Base-by-base conservation (phyloP, 768 basidiomycete genomes). In the Pleurotus cornucopiae region DNA sequence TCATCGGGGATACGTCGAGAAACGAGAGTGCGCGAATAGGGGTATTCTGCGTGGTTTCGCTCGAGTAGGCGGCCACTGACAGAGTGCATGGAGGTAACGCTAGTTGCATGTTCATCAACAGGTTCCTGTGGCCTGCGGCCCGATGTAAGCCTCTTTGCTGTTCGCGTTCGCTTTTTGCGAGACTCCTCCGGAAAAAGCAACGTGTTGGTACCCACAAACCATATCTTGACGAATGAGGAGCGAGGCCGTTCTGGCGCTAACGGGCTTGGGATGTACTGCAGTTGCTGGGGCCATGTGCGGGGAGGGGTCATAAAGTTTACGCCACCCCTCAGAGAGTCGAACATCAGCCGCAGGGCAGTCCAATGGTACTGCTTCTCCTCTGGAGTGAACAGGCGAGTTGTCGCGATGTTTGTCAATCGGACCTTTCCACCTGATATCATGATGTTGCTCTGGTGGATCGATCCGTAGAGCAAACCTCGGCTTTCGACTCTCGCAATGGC, bases 381-480 rank as follows among this genome's bases (percentile, higher is more conserved):
- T 23, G 54, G 54, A 12, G 41, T 30, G 18, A 26, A 46, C 4
- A 45, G 54, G 12, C 49, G 46, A 9, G 72, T 56, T 21, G 62
- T 56, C n/a, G 59, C 25, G 11, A 69, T 57, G 40, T 65, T 65
- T 0, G 68, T 54, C 6, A 77, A 57, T 1, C 75, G 69, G 25
- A 76, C 67, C 60, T 73, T 73, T 14, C 69, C 69, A 16, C 70
- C 61, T 26, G 69, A 57, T 12, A 75, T 67, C 57, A 72, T 62
- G 46, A 75, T 66, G 25, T 63, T 64, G 20, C 63, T 60, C 13
- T 51, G 61, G 4, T 61, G 41, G 11, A 63, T 56, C 5, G 57
- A 64, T 21, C 52, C 57, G 48, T 67, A 70, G 18, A 71, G 54
- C 18, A 69, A 49, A n/a, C 57, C 49, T 18, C 49, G 53, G 25